A percentile compares a stretch with the other conserved stretches of the same genome.
Evolutionary conservation across 257 asterid species (phyloP).

Genomic region (Lantana camara): DNA sequence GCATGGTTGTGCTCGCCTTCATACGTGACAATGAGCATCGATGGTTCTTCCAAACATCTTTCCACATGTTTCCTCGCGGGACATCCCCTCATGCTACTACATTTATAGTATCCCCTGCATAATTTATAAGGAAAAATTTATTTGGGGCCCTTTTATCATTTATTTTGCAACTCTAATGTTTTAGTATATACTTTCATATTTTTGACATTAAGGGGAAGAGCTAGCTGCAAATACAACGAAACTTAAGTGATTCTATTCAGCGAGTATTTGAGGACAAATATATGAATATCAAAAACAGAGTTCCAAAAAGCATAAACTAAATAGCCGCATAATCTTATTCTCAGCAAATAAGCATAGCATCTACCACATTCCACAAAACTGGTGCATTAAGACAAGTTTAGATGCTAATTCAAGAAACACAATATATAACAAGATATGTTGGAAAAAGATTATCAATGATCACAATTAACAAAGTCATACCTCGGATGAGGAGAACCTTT

Average conservation of each 20-base stretch:
- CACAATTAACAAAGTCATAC: conserved; percentile 45
- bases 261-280: too few relatives aligned
- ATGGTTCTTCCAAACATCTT: conserved; percentile 87
- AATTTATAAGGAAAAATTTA: too few relatives aligned
- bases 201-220: too few relatives aligned
- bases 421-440: not conserved
- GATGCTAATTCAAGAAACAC: conserved; percentile 1
- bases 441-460: not conserved
- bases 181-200: too few relatives aligned
- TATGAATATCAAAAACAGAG: not conserved
- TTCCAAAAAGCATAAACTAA: too few relatives aligned
- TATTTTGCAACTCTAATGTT: too few relatives aligned
- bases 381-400: not conserved
- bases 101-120: conserved; percentile 92
- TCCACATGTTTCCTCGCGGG: conserved; percentile 97
- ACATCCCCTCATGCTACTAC: conserved; percentile 97
- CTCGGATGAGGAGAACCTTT: conserved; percentile 85
- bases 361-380: not conserved
- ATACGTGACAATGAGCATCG: conserved; percentile 92
- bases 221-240: too few relatives aligned
- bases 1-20: conserved; percentile 96
- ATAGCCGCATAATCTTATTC: too few relatives aligned
- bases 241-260: too few relatives aligned
- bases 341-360: conserved; percentile 2
- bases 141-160: too few relatives aligned